A percentile compares a stretch with the other conserved stretches of the same genome.
Conservation (phyloP, 208 protist genomes). For the Trypanosoma congolense region DNA sequence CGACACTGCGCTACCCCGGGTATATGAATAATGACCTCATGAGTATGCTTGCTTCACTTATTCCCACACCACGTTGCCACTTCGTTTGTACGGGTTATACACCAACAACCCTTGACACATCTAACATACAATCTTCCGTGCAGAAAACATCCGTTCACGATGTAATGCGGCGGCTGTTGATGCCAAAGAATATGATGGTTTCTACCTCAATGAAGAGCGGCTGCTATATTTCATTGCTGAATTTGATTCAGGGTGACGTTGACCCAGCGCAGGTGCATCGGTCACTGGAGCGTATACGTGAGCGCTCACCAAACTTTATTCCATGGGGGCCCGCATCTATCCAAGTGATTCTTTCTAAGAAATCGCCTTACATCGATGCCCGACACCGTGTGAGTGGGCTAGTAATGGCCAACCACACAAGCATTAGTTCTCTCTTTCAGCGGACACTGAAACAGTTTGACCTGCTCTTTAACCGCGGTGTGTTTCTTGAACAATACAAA, state of each 20-base stretch:
- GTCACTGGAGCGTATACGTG: slow-evolving; percentile 97
- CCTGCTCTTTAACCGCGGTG: slow-evolving; percentile 87
- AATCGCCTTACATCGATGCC: slow-evolving; percentile 96
- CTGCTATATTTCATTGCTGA: slow-evolving; percentile 98
- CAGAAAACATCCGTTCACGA: slow-evolving; percentile 99
- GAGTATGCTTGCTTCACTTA: slow-evolving; percentile 96
- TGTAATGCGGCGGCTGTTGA: slow-evolving; percentile 98
- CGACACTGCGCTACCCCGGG: slow-evolving; percentile 98
- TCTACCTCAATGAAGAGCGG: slow-evolving; percentile 90
- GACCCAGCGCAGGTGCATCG: slow-evolving; percentile 98
- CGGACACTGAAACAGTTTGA: slow-evolving; percentile 92
- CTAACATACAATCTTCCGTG: slow-evolving; percentile 86
- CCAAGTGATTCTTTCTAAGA: slow-evolving; percentile 93
- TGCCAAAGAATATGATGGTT: slow-evolving; percentile 99
- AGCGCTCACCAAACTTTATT: slow-evolving; percentile 97
- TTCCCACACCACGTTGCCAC: slow-evolving; percentile 99
- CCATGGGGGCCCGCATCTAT: slow-evolving; percentile 97
- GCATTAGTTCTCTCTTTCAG: slow-evolving; percentile 93
- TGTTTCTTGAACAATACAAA: slow-evolving; percentile 94
- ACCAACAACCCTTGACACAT: slow-evolving; percentile 92
- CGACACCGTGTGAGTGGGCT: slow-evolving; percentile 97
- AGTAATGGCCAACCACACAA: slow-evolving; percentile 99
- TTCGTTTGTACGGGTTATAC: slow-evolving; percentile 99
- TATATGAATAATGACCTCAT: slow-evolving; percentile 98
- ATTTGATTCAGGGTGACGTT: slow-evolving; percentile 99